Evolutionary conservation across 2,329 filamentous ascomycete genomes (phyloP).

Genomic region (Stagonosporopsis rhizophila): DNA sequence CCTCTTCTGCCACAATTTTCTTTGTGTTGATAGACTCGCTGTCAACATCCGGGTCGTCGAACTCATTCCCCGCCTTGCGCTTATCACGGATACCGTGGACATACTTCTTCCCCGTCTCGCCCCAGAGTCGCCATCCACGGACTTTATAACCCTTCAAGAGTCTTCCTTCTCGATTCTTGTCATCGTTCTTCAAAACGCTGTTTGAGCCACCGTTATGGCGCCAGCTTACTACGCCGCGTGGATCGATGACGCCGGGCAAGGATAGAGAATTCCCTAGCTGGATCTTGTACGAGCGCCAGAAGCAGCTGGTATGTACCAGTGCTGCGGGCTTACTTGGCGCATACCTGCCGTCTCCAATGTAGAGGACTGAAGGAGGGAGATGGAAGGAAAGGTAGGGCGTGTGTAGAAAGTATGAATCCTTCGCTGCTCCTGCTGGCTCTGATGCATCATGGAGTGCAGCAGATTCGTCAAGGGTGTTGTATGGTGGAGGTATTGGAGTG

Average conservation of each 20-base stretch:
- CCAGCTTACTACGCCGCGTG: conserved; percentile 38
- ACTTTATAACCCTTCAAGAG: conserved; percentile 42
- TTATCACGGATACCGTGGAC: conserved; percentile 29
- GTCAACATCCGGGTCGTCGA: conserved; percentile 1
- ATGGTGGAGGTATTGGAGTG: neutral
- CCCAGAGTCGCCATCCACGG: conserved; percentile 39
- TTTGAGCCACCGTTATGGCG: conserved; percentile 27
- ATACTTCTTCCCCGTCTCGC: conserved; percentile 41
- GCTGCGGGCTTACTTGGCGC: conserved; percentile 20
- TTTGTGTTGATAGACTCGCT: neutral
- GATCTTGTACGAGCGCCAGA: conserved; percentile 42
- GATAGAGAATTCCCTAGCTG: conserved; percentile 35
- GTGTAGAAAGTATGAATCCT: conserved; percentile 39
- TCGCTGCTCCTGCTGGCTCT: neutral
- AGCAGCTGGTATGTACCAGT: conserved; percentile 33
- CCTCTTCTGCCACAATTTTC: neutral
- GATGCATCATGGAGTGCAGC: neutral
- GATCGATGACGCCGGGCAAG: conserved; percentile 34
- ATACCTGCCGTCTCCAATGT: conserved; percentile 26
- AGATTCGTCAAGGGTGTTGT: neutral
- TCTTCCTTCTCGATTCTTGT: conserved; percentile 14
- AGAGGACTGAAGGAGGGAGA: conserved; percentile 39
- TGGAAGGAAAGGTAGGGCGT: conserved; percentile 41
- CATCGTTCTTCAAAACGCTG: neutral
- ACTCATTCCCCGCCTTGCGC: conserved; percentile 17